Base-by-base conservation (phyloP, 495 filamentous ascomycete species). In the Melanomma pulvis-pyrius region DNA sequence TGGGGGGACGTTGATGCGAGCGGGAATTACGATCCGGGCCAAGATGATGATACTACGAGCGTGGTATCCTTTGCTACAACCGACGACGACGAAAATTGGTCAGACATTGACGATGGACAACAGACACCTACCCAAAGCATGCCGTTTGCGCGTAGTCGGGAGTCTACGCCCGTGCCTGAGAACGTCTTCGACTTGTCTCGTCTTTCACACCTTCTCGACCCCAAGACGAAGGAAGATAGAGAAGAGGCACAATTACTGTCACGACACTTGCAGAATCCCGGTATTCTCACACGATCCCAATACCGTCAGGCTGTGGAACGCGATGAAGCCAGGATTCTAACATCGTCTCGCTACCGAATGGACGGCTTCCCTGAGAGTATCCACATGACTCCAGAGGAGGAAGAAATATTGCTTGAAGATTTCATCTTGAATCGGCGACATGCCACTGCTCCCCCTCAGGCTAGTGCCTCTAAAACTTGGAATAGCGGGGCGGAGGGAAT, bases 171-270 rank as follows among this genome's bases (percentile, higher is more conserved):
- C 0, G 66, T 84, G 7, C 71, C 79, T 13, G 90, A 93, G 59
- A 56, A 69, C 22, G 81, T 82, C 5, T 79, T 92, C n/a, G 86
- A 88, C 54, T 79, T 88, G 39, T 72, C 79, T 26, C 86, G 88
- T 54, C 83, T 98, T 12, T 90, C 93, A 8, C 82, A 84, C n/a
- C 86, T 98, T 0, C 87, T 98, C 1, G 83, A 96, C 70, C 96
- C 96, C 0, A 85, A 86, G 51, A 90, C 85, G 44, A 81, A 85
- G 0, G 90, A 93, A 59, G 88, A 93, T 58, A 84, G 87, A 39
- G 84, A 90, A 36, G 90, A 96, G 75, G 94, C 96, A 1, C 84
- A 84, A 30, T 83, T 93, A 11, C 83, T 98, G 1, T 89, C 93
- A 13, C 89, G 90, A 1, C 93, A 93, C 74, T 83, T 98, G 13